Conservation (phyloP, 108 stramenopile genomes). For the Cyclotella cryptica region DNA sequence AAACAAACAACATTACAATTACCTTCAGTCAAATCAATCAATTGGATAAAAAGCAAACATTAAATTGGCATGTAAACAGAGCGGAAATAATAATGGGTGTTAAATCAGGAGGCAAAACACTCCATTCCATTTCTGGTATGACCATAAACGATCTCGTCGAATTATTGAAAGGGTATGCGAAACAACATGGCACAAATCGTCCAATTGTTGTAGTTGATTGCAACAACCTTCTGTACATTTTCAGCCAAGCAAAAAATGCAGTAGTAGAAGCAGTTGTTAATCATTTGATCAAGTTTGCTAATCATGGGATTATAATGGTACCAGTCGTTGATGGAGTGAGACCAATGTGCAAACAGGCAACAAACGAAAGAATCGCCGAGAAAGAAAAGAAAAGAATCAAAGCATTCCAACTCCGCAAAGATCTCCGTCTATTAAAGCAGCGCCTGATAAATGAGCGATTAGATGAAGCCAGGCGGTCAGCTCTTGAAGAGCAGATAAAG, state of each 20-base stretch:
- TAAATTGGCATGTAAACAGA: too few species aligned
- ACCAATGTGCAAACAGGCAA: conserved; percentile 15
- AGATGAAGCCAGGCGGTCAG: not conserved
- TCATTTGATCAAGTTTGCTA: not conserved
- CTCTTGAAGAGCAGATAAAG: not conserved
- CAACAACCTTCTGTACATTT: not conserved
- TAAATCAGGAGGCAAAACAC: too few species aligned
- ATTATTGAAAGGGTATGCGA: too few species aligned
- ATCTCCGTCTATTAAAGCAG: not conserved
- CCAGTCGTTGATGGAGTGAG: conserved; percentile 1
- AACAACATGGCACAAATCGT: too few species aligned
- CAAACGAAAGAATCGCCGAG: not conserved
- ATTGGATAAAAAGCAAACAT: too few species aligned
- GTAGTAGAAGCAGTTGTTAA: not conserved
- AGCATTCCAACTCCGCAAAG: conserved; percentile 4
- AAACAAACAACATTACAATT: too few species aligned
- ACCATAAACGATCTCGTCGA: too few species aligned
- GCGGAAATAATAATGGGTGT: too few species aligned
- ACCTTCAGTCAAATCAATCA: too few species aligned
- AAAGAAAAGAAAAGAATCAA: conserved; percentile 4
- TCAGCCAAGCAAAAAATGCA: not conserved
- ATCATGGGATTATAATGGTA: not conserved
- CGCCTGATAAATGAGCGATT: not conserved
- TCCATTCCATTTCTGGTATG: too few species aligned
- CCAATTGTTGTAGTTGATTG: not conserved